Percentiles rank a stretch among this genome's conserved stretches.
These are phyloP conservation scores for Ogataea naganishii DNA, from an alignment of 805 yeast species.

Conservation along the genomic window DNA sequence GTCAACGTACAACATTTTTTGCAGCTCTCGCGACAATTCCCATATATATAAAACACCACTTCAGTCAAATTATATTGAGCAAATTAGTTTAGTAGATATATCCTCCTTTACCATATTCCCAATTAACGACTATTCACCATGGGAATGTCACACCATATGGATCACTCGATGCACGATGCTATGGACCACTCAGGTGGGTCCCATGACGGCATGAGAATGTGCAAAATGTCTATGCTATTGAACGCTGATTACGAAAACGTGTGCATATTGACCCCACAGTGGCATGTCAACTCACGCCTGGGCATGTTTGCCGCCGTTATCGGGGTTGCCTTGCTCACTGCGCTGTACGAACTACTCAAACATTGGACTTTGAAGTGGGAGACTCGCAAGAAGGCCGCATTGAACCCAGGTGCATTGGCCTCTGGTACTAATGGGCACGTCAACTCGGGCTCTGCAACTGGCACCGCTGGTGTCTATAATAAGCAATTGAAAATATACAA, in stretches of 20 bases:
- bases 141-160: too few species aligned
- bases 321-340: conserved; percentile 21
- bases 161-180: conserved; percentile 9
- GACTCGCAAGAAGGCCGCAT: conserved; percentile 4
- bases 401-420: conserved; percentile 1
- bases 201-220: conserved; percentile 15
- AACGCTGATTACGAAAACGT: conserved; percentile 35
- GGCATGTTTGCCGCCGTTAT: conserved; percentile 26
- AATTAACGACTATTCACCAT: too few species aligned
- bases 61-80: too few species aligned
- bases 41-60: too few species aligned
- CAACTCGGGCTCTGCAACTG: too few species aligned
- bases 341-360: conserved; percentile 30
- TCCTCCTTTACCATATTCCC: too few species aligned
- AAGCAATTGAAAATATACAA: conserved; percentile 12
- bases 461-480: conserved; percentile 7
- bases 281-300: conserved; percentile 27
- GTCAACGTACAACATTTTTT: too few species aligned
- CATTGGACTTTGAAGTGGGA: conserved; percentile 16
- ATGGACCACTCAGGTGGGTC: conserved; percentile 14
- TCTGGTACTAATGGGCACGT: too few species aligned
- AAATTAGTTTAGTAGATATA: too few species aligned
- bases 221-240: conserved; percentile 31
- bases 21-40: too few species aligned
- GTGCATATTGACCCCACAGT: conserved; percentile 30